Percentiles rank a stretch among this genome's conserved stretches.
Conservation (phyloP, 2,329 filamentous ascomycete genomes). For the Calonectria multiphialidica region DNA sequence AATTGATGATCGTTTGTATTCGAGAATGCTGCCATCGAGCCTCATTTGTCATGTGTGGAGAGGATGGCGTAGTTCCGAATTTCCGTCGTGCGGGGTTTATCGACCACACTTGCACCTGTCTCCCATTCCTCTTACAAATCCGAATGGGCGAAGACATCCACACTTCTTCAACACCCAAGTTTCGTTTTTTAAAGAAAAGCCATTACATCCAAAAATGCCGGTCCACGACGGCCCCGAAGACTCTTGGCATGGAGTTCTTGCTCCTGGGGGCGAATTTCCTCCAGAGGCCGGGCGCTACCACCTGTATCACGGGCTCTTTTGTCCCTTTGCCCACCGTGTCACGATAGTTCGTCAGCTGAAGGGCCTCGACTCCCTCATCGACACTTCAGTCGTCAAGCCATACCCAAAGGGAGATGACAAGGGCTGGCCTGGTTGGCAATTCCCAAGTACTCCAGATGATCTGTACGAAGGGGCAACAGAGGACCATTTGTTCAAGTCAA, state of each 20-base stretch:
- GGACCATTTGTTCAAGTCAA: constrained; percentile 74
- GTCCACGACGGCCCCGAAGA: constrained; percentile 36
- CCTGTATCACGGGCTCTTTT: constrained; percentile 70
- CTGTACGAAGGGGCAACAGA: constrained; percentile 70
- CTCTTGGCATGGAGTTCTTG: constrained; percentile 41
- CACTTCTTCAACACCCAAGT: background rate
- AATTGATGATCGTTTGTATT: background rate
- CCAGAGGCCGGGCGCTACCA: constrained; percentile 71
- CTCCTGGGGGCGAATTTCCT: constrained; percentile 57
- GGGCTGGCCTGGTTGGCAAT: constrained; percentile 74
- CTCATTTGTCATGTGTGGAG: constrained; percentile 3
- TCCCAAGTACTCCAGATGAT: constrained; percentile 60
- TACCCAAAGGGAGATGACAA: constrained; percentile 75
- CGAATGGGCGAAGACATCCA: background rate
- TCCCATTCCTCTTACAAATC: background rate
- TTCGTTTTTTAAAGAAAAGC: no score
- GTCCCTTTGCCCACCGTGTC: constrained; percentile 78
- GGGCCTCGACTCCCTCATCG: constrained; percentile 77
- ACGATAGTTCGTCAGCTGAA: constrained; percentile 80
- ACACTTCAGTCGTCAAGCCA: constrained; percentile 71
- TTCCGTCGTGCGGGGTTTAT: constrained; percentile 28
- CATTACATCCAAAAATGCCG: constrained; percentile 16
- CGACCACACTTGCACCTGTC: background rate
- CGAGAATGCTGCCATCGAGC: background rate
- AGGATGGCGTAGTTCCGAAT: constrained; percentile 13